phyloP scores from a whole-genome alignment of 345 rosid species.

The Linum tenue region DNA sequence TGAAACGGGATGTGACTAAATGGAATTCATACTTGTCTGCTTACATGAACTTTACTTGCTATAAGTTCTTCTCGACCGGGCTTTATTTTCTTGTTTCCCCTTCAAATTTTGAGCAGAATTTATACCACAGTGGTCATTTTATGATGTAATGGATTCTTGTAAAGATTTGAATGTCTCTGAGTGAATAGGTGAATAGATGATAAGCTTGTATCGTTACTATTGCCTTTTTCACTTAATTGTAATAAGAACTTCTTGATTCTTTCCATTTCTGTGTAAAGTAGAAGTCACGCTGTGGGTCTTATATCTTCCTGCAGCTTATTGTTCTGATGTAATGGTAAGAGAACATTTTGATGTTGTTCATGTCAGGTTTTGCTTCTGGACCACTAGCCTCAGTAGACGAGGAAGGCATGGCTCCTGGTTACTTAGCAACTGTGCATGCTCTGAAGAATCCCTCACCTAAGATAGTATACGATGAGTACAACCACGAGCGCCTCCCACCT shows the following conservation, averaged over 20 bases:
- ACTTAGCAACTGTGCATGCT: background rate
- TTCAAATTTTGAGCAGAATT: background rate
- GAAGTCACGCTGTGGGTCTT: no score
- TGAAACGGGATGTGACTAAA: no score
- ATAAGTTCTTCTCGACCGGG: background rate
- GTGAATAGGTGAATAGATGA: no score
- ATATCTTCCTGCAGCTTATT: no score
- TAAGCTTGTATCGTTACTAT: background rate
- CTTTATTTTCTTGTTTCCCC: background rate
- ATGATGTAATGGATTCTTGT: background rate
- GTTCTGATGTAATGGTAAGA: background rate
- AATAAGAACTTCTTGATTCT: no score
- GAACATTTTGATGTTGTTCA: background rate
- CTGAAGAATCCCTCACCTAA: background rate
- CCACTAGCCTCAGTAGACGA: background rate
- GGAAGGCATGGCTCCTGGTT: background rate
- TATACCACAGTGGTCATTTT: background rate
- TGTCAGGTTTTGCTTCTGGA: background rate
- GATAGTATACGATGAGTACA: background rate
- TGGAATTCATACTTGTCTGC: no score
- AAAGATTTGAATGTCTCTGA: background rate
- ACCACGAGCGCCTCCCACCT: background rate
- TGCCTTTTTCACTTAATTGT: background rate
- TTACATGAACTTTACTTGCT: no score
- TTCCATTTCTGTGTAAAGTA: no score